A percentile compares a stretch with the other conserved stretches of the same genome.
phyloP scores from a whole-genome alignment of 2,329 filamentous ascomycete genomes.

The Aspergillus eucalypticola region DNA sequence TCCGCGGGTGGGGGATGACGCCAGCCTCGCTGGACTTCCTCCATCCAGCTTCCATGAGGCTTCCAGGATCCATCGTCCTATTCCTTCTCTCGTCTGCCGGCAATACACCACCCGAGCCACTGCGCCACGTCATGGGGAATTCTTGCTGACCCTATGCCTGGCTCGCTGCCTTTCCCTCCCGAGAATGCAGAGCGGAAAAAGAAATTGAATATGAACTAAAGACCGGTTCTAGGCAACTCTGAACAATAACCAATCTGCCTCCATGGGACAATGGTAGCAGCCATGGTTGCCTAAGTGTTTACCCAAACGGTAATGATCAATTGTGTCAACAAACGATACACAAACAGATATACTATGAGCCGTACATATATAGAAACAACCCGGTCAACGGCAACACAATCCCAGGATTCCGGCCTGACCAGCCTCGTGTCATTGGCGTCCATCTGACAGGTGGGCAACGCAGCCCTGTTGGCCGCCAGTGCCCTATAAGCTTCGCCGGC shows the following conservation, averaged over 20 bases:
- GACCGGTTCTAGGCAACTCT: background rate
- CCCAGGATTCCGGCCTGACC: background rate
- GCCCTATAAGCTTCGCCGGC: constrained; percentile 6
- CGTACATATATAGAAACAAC: constrained; percentile 9
- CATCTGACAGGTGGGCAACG: background rate
- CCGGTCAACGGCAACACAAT: background rate
- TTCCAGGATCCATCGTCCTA: constrained; percentile 6
- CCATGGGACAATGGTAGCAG: background rate
- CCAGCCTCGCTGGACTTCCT: background rate
- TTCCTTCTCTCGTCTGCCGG: background rate
- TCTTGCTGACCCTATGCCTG: background rate
- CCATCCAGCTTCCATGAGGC: too few species aligned
- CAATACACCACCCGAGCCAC: constrained; percentile 4
- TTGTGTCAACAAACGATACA: background rate
- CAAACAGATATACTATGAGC: background rate
- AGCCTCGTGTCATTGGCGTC: background rate
- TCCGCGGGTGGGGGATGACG: constrained; percentile 7
- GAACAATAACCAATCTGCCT: background rate
- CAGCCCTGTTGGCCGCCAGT: background rate
- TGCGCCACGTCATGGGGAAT: constrained; percentile 9
- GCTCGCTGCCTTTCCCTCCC: background rate
- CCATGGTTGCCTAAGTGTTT: background rate
- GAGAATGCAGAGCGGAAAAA: background rate
- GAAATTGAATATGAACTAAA: background rate
- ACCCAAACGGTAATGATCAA: background rate